Percentiles rank a stretch among this genome's conserved stretches.
These are phyloP conservation scores for Viola odorata DNA, from an alignment of 345 rosid genomes.

Conservation along the genomic window DNA sequence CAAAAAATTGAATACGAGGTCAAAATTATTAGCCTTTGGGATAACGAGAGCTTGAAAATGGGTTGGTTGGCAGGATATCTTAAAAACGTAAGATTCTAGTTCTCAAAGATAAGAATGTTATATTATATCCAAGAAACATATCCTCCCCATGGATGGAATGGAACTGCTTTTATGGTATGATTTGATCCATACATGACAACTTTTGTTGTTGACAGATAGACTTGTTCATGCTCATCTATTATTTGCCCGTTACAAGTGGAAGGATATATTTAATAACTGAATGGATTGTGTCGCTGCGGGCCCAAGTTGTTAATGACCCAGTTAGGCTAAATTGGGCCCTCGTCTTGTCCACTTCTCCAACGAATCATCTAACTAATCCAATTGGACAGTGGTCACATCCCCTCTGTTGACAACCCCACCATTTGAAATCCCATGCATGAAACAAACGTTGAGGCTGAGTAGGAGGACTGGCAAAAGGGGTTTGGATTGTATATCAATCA, in stretches of 20 bases:
- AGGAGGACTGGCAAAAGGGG: neutral
- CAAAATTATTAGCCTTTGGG: neutral
- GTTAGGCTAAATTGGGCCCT: conserved; percentile 1
- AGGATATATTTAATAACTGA: neutral
- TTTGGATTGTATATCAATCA: neutral
- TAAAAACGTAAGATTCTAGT: neutral
- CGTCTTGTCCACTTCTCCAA: neutral
- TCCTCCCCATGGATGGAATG: neutral
- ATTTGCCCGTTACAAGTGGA: neutral
- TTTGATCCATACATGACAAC: no score
- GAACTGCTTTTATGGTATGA: no score
- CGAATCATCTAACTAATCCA: neutral
- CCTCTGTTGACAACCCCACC: conserved; percentile 4
- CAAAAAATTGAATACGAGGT: no score
- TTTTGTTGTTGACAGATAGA: conserved; percentile 1
- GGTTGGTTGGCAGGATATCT: neutral
- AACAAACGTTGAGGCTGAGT: neutral
- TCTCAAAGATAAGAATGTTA: conserved; percentile 14
- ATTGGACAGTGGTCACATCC: neutral
- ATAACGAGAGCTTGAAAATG: neutral
- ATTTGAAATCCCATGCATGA: conserved; percentile 5
- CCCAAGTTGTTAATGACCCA: neutral
- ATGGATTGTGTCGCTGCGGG: conserved; percentile 2
- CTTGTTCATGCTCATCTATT: conserved; percentile 4
- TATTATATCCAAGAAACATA: neutral